Conservation (phyloP, 2,329 filamentous ascomycete species). For the Paraconiothyrium sp. region DNA sequence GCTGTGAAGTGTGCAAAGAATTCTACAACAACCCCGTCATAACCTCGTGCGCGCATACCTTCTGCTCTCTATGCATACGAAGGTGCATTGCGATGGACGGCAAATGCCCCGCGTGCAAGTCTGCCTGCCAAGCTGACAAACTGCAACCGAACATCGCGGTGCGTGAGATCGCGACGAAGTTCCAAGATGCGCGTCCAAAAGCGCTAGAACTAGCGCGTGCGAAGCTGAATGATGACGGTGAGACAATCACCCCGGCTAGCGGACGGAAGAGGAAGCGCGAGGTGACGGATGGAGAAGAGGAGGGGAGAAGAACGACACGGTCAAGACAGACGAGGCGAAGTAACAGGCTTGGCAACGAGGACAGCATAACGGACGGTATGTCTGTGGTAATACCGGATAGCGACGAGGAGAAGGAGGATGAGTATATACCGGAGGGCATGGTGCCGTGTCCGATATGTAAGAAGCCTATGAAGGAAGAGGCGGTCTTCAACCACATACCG, state of each 20-base stretch:
- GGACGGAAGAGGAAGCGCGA: slow-evolving; percentile 61
- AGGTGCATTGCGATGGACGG: slow-evolving; percentile 83
- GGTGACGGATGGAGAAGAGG: slow-evolving; percentile 59
- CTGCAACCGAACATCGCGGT: slow-evolving; percentile 85
- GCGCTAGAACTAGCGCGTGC: slow-evolving; percentile 72
- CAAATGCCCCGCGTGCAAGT: slow-evolving; percentile 86
- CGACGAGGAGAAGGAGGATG: slow-evolving; percentile 53
- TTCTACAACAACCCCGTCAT: slow-evolving; percentile 95
- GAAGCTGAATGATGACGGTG: slow-evolving; percentile 40
- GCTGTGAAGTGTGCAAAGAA: slow-evolving; percentile 98
- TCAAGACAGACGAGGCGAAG: slow-evolving; percentile 51
- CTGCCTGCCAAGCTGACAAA: slow-evolving; percentile 82
- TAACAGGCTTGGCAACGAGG: slow-evolving; percentile 39
- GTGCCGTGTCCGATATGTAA: slow-evolving; percentile 86
- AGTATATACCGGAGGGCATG: slow-evolving; percentile 71
- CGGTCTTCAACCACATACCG: slow-evolving; percentile 85
- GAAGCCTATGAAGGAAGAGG: slow-evolving; percentile 78
- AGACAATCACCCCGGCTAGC: slow-evolving; percentile 22
- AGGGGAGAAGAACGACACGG: slow-evolving; percentile 43
- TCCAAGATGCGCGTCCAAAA: slow-evolving; percentile 70
- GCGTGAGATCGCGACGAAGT: slow-evolving; percentile 84
- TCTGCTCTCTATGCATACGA: slow-evolving; percentile 95
- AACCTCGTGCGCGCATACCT: slow-evolving; percentile 93
- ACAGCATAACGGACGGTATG: slow-evolving; percentile 32
- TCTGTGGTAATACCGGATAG: slow-evolving; percentile 51